A percentile compares a stretch with the other conserved stretches of the same genome.
These are phyloP conservation scores for Coemansia sp. DNA, from an alignment of 192 early-diverging fungal species.

Conservation along the genomic window DNA sequence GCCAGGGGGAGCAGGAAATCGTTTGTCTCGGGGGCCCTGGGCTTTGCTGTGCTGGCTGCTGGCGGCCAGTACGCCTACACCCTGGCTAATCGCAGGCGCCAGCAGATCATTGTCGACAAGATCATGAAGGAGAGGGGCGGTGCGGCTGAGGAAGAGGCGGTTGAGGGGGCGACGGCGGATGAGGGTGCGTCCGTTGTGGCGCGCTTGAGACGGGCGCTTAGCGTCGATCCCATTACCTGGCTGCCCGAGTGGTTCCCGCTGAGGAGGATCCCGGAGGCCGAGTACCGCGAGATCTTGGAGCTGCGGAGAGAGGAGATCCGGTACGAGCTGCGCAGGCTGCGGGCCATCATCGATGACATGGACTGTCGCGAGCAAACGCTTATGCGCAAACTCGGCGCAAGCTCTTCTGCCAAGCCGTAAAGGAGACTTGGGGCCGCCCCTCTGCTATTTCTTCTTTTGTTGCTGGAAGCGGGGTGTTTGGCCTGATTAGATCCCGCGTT, in stretches of 20 bases:
- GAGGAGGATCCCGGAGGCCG: slow-evolving; percentile 58
- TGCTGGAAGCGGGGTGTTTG: too few relatives aligned
- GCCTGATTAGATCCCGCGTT: too few relatives aligned
- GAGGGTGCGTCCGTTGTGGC: slow-evolving; percentile 18
- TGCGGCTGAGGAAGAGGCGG: not conserved
- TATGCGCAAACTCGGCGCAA: not conserved
- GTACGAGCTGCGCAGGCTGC: slow-evolving; percentile 18
- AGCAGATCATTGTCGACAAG: slow-evolving; percentile 52
- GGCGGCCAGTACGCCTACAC: slow-evolving; percentile 54
- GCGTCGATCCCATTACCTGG: slow-evolving; percentile 40
- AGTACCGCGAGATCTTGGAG: slow-evolving; percentile 59
- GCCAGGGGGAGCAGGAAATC: slow-evolving; percentile 55
- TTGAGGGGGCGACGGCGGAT: not conserved
- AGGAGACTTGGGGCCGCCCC: too few relatives aligned
- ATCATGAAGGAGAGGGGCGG: slow-evolving; percentile 1
- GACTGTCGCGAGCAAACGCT: slow-evolving; percentile 21
- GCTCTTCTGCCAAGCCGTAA: too few relatives aligned
- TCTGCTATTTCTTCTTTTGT: too few relatives aligned
- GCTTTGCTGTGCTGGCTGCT: slow-evolving; percentile 55
- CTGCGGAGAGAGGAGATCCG: slow-evolving; percentile 19
- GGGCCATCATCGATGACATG: slow-evolving; percentile 22
- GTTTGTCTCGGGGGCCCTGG: slow-evolving; percentile 55
- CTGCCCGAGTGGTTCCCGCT: slow-evolving; percentile 63
- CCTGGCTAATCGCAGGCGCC: slow-evolving; percentile 51
- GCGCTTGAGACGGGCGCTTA: slow-evolving; percentile 14